Evolutionary conservation across 2,329 filamentous ascomycete genomes (phyloP), one percentile per base, ranked within the genome.

Genomic region (Thelonectria olida): DNA sequence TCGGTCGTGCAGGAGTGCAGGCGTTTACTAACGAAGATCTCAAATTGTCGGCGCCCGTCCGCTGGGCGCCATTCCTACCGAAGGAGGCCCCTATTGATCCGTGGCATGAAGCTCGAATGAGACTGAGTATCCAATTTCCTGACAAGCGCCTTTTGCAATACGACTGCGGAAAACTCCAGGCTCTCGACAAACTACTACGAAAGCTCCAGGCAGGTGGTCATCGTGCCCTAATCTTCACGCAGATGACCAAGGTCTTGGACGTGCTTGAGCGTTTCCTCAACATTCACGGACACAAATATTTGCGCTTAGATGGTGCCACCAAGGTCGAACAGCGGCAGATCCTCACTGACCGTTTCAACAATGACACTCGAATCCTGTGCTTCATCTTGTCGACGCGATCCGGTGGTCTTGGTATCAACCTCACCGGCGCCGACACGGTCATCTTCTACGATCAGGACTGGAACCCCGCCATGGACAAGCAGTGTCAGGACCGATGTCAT

Each of bases 391-490:
- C 95, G 0, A 97, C 93, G 50, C 89, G 96, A 58, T 97, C 96
- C 0, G 96, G 96, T 67, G 96, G 96, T 56, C 83, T 99, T 1
- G 96, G 96, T 58, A 97, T 99, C 81, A 99, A 99, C 72, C 84
- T 99, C 42, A 98, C 95, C 0, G 96, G 96, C 49, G 96, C 96
- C 5, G 96, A 98, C 76, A 97, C 94, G 0, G 96, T 99, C 71
- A 97, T 99, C 67, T 99, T 99, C 78, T 99, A 98, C 78, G 96
- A 99, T 73, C 89, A 98, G 61, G 96, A 99, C 75, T 99, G 96
- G 96, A 99, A 99, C 72, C 96, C 96, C 0, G 96, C 96, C 52
- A 99, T 99, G 96, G 96, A 99, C 81, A 97, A 97, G 78, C 96
- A 99, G 78, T 99, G 96, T 72, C 96, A 99, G 79, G 96, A 99